Evolutionary conservation across 2,329 filamentous ascomycete genomes (phyloP).

Genomic region (Coniochaeta sp.): DNA sequence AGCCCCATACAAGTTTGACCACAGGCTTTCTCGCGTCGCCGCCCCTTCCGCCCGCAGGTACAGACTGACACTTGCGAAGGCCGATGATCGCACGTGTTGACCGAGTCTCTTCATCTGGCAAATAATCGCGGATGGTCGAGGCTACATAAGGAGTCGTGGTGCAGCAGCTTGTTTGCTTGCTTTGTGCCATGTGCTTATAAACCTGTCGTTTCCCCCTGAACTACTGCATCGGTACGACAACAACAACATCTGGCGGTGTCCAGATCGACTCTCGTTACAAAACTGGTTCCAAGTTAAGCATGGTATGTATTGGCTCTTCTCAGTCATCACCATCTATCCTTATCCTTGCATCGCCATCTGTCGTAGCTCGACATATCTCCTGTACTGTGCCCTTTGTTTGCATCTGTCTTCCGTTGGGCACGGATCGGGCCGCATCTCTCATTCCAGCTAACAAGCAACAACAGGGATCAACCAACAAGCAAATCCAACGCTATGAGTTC

Average conservation of each 20-base stretch:
- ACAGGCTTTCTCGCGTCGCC: background rate
- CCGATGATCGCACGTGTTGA: background rate
- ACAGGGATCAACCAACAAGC: conserved; percentile 41
- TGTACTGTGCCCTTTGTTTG: background rate
- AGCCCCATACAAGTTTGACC: background rate
- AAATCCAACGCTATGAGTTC: conserved; percentile 49
- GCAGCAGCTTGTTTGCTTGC: background rate
- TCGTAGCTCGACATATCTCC: too few species aligned
- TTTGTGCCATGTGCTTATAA: too few species aligned
- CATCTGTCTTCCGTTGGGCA: background rate
- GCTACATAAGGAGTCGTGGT: background rate
- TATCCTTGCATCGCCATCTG: background rate
- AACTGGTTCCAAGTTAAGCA: background rate
- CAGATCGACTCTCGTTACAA: background rate
- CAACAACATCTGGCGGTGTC: background rate
- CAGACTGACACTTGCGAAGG: background rate
- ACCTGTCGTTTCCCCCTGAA: background rate
- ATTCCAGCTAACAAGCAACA: background rate
- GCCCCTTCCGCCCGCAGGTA: background rate
- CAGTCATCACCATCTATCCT: background rate
- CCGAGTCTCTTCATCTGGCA: background rate
- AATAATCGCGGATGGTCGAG: background rate
- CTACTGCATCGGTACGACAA: too few species aligned
- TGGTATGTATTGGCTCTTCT: background rate
- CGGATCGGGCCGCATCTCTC: conserved; percentile 3